Conservation (phyloP, 495 filamentous ascomycete species). For the Parathielavia appendiculata region DNA sequence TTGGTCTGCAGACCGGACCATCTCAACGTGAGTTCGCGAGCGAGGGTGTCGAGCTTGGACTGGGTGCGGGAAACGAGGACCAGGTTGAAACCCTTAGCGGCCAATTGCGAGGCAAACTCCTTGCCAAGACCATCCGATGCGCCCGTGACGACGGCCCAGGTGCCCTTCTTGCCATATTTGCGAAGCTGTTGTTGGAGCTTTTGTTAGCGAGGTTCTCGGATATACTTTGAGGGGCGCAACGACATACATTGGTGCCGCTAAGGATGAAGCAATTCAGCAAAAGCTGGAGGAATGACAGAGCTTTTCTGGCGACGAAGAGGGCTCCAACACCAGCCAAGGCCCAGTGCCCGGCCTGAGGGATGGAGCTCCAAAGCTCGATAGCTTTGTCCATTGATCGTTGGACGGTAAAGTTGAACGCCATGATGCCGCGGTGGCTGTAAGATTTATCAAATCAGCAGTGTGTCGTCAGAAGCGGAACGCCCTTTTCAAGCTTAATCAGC, state of each 20-base stretch:
- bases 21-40: constrained; percentile 66
- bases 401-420: constrained; percentile 7
- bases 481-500: background rate
- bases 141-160: constrained; percentile 92
- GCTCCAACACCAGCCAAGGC: constrained; percentile 51
- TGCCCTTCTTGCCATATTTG: constrained; percentile 85
- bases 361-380: constrained; percentile 30
- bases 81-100: constrained; percentile 86
- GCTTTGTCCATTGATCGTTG: constrained; percentile 34
- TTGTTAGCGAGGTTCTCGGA: background rate
- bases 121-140: constrained; percentile 96
- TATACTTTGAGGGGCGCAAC: too few species aligned
- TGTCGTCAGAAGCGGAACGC: background rate
- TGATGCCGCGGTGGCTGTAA: constrained; percentile 2
- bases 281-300: constrained; percentile 58
- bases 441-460: background rate
- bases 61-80: constrained; percentile 90
- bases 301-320: constrained; percentile 51
- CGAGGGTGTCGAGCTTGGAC: constrained; percentile 76
- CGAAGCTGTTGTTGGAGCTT: constrained; percentile 58
- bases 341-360: constrained; percentile 37
- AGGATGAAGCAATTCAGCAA: constrained; percentile 74
- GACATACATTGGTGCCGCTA: constrained; percentile 51
- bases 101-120: constrained; percentile 88
- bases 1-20: constrained; percentile 63